Evolutionary conservation across 495 filamentous ascomycete species (phyloP).

Genomic region (Pyrenula aspistea): DNA sequence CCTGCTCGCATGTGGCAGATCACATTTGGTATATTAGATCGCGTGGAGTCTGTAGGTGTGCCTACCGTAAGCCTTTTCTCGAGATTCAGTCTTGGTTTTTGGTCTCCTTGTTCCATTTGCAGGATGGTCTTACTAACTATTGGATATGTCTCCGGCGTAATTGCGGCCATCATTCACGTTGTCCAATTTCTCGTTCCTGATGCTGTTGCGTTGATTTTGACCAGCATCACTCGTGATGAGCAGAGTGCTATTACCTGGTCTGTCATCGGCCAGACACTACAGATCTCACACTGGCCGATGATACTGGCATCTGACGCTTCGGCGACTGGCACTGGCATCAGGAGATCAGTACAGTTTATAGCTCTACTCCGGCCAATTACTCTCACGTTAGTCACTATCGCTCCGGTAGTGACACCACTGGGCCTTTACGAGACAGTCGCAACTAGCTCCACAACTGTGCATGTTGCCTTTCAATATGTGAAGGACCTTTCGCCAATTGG

Average conservation of each 20-base stretch:
- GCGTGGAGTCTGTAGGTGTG: no score
- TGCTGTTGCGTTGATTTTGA: background rate
- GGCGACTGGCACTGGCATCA: conserved; percentile 3
- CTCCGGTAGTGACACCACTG: conserved; percentile 18
- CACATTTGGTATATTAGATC: no score
- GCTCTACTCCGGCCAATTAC: conserved; percentile 3
- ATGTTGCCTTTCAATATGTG: conserved; percentile 16
- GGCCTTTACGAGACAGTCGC: conserved; percentile 15
- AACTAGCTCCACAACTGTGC: no score
- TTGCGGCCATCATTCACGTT: conserved; percentile 4
- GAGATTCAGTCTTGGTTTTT: no score
- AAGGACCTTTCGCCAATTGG: conserved; percentile 8
- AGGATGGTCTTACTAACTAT: conserved; percentile 3
- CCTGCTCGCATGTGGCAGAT: no score
- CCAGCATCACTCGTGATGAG: background rate
- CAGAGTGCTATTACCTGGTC: conserved; percentile 4
- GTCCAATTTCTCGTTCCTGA: conserved; percentile 4
- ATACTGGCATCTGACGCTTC: conserved; percentile 13
- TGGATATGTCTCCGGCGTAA: conserved; percentile 7
- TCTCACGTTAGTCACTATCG: conserved; percentile 6
- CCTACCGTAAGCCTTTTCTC: no score
- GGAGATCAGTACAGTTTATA: conserved; percentile 1
- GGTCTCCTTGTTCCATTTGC: no score
- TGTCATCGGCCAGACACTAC: conserved; percentile 10
- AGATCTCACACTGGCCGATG: conserved; percentile 15